Base-by-base conservation (phyloP, 2,329 filamentous ascomycete species). In the Cryphonectria carpinicola region DNA sequence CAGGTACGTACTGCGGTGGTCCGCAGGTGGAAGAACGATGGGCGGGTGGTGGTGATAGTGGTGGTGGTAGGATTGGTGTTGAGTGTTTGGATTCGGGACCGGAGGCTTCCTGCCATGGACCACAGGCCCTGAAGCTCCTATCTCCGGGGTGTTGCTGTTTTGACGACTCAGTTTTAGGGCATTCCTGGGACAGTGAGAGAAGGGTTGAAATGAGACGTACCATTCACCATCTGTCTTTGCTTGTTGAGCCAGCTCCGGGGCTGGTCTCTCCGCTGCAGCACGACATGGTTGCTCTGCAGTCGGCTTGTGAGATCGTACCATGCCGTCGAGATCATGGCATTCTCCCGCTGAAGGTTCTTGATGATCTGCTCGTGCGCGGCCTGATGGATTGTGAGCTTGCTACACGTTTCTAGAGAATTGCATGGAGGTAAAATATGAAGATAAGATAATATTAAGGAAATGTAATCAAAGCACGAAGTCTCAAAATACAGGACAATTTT, bases 221-320 rank as follows among this genome's bases (percentile, higher is more conserved):
- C 85, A 80, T 90, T 90, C 74, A 92, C 88, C 84, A 90, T 85
- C 78, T 90, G 88, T 78, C 93, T 88, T 85, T 96, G 93, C 84
- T 93, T 94, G 77, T 93, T 93, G 76, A 97, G 82, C 92, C 93
- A 97, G 81, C 92, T 95, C 81, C 89, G 91, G 19, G 93, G 92
- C 75, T 88, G 87, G 76, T 95, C 92, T 75, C 92, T 87, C 74
- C 93, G 85, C 78, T 94, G 92, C 73, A 97, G 82, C 68, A 93
- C 89, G 58, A 95, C 91, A 73, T 93, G 92, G 79, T 95, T 95
- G 82, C 92, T 94, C 81, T 96, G 93, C 75, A 97, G 81, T 66
- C 93, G 86, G 78, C 87, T 90, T 37, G 91, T 90, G 76, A 96
- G 87, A 80, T 95, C 93, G 81, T 95, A 95, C 93, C 93, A 97